A percentile compares a stretch with the other conserved stretches of the same genome.
phyloP scores from a whole-genome alignment of 106 monocot genomes.

The Triglochin maritima region DNA sequence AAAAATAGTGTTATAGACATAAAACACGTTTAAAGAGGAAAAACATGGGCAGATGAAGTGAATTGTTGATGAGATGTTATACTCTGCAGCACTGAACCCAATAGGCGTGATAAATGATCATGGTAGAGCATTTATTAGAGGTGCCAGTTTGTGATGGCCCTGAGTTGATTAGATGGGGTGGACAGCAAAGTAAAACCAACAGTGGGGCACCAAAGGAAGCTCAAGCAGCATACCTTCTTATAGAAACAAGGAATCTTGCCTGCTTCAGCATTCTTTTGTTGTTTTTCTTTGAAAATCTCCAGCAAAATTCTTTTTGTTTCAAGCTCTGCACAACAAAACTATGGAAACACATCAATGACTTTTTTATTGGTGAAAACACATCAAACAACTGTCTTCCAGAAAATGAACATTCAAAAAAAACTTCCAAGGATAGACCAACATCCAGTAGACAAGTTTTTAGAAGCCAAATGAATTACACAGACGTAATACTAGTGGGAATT shows the following conservation, averaged over 20 bases:
- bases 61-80: background rate
- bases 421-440: too few species aligned
- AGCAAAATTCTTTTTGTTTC: constrained; percentile 97
- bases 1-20: background rate
- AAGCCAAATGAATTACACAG: too few species aligned
- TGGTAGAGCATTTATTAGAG: too few species aligned
- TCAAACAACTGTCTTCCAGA: background rate
- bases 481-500: too few species aligned
- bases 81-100: too few species aligned
- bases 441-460: too few species aligned
- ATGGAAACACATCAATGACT: background rate
- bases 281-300: constrained; percentile 94
- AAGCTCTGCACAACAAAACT: constrained; percentile 46
- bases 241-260: constrained; percentile 90
- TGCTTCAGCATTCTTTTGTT: constrained; percentile 83
- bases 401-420: background rate
- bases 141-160: too few species aligned
- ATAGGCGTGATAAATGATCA: too few species aligned
- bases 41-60: background rate
- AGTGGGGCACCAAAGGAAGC: too few species aligned
- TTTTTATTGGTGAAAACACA: background rate
- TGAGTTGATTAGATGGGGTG: too few species aligned
- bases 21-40: too few species aligned
- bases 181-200: too few species aligned
- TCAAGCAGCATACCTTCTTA: constrained; percentile 60